Evolutionary conservation across 371 early-diverging fungal species (phyloP).

Genomic region (Rhizopus arrhizus): DNA sequence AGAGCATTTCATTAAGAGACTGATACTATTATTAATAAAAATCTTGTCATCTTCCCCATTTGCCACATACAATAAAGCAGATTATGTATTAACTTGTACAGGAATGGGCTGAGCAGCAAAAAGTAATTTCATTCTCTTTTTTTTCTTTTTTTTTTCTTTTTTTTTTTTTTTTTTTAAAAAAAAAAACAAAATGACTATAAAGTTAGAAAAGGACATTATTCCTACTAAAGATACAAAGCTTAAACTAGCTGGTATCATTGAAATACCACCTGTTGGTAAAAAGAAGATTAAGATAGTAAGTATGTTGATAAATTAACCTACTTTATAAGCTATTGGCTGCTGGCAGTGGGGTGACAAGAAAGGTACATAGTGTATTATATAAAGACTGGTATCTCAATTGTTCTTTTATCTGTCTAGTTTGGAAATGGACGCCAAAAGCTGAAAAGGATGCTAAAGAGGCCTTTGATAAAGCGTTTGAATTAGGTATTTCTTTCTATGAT

Average conservation of each 20-base stretch:
- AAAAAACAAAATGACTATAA: conserved; percentile 15
- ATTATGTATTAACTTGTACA: too few relatives aligned
- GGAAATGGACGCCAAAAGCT: conserved; percentile 45
- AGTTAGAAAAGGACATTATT: conserved; percentile 28
- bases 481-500: conserved; percentile 45
- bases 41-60: too few relatives aligned
- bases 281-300: not conserved
- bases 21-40: too few relatives aligned
- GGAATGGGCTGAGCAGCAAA: too few relatives aligned
- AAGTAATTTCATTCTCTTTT: too few relatives aligned
- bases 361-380: not conserved
- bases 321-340: conserved; percentile 47
- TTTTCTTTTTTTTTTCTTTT: too few relatives aligned
- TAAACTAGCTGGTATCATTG: conserved; percentile 37
- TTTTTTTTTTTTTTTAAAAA: conserved; percentile 8
- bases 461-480: conserved; percentile 34
- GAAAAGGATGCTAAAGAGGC: conserved; percentile 46
- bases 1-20: too few relatives aligned
- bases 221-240: conserved; percentile 54
- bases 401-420: conserved; percentile 14
- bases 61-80: too few relatives aligned
- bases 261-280: conserved; percentile 56
- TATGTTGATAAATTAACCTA: not conserved
- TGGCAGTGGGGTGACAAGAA: conserved; percentile 58
- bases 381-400: too few relatives aligned